Percentiles rank a stretch among this genome's conserved stretches.
These are phyloP conservation scores for Solanum paucissectum DNA, from an alignment of 257 asterid species.

Conservation along the genomic window DNA sequence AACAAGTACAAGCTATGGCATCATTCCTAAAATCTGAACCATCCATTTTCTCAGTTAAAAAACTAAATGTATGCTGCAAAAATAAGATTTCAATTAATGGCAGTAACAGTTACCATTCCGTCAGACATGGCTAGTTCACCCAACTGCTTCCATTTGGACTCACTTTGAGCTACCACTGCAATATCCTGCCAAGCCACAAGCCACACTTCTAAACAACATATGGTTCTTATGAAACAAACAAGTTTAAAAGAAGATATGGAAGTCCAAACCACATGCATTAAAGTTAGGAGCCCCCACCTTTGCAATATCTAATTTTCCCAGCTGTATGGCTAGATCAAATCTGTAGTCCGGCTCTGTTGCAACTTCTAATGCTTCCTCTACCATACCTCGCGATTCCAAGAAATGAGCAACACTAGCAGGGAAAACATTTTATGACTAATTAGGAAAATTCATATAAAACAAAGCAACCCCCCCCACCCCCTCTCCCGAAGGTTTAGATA, in stretches of 20 bases:
- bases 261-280: background rate
- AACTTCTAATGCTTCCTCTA: conserved; percentile 83
- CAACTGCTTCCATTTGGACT: conserved; percentile 94
- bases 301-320: conserved; percentile 80
- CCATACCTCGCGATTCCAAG: conserved; percentile 96
- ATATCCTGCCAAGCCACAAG: conserved; percentile 53
- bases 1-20: background rate
- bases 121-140: conserved; percentile 93
- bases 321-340: conserved; percentile 92
- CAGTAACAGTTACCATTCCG: conserved; percentile 55
- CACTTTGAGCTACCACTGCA: conserved; percentile 65
- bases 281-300: conserved; percentile 36
- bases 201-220: background rate
- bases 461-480: background rate
- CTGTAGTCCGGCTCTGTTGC: conserved; percentile 98
- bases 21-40: background rate
- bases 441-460: background rate
- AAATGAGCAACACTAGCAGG: conserved; percentile 73
- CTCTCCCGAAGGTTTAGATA: background rate
- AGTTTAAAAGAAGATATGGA: background rate
- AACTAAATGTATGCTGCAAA: background rate
- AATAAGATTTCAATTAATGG: background rate
- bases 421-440: background rate
- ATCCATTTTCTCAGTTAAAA: background rate
- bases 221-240: background rate